A percentile compares a stretch with the other conserved stretches of the same genome.
phyloP scores from a whole-genome alignment of 2,329 filamentous ascomycete species.

The Pseudonectria foliicola region DNA sequence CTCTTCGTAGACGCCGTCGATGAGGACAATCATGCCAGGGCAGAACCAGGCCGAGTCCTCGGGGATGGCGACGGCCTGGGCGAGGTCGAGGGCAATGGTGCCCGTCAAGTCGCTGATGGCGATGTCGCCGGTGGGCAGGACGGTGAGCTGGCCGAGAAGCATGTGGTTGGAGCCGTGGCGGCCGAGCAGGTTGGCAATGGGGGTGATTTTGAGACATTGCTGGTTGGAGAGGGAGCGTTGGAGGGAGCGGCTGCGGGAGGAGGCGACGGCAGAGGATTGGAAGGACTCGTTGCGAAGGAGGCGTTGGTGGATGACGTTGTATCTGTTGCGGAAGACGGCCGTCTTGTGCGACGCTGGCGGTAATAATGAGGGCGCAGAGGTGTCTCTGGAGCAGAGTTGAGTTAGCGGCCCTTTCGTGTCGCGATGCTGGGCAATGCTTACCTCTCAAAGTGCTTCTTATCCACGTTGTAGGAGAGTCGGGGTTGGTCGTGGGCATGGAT shows the following conservation, averaged over 20 bases:
- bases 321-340: slow-evolving; percentile 78
- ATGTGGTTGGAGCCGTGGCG: slow-evolving; percentile 80
- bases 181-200: slow-evolving; percentile 68
- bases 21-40: slow-evolving; percentile 90
- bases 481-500: slow-evolving; percentile 83
- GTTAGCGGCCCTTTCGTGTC: not conserved
- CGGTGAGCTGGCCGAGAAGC: slow-evolving; percentile 73
- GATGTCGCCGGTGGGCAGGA: slow-evolving; percentile 74
- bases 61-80: slow-evolving; percentile 73
- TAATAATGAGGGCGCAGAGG: slow-evolving; percentile 61
- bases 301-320: slow-evolving; percentile 86
- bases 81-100: slow-evolving; percentile 76
- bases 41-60: slow-evolving; percentile 86
- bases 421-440: slow-evolving; percentile 23
- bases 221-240: slow-evolving; percentile 55
- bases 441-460: slow-evolving; percentile 88
- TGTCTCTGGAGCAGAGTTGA: slow-evolving; percentile 39
- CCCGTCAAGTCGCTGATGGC: slow-evolving; percentile 83
- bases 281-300: slow-evolving; percentile 90
- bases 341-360: slow-evolving; percentile 78
- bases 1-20: slow-evolving; percentile 96
- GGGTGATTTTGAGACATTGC: slow-evolving; percentile 79
- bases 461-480: slow-evolving; percentile 64
- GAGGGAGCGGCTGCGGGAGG: slow-evolving; percentile 45
- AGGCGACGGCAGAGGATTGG: slow-evolving; percentile 69